Evolutionary conservation across 768 basidiomycete genomes (phyloP).

Genomic region (Stropharia rugosoannulata): DNA sequence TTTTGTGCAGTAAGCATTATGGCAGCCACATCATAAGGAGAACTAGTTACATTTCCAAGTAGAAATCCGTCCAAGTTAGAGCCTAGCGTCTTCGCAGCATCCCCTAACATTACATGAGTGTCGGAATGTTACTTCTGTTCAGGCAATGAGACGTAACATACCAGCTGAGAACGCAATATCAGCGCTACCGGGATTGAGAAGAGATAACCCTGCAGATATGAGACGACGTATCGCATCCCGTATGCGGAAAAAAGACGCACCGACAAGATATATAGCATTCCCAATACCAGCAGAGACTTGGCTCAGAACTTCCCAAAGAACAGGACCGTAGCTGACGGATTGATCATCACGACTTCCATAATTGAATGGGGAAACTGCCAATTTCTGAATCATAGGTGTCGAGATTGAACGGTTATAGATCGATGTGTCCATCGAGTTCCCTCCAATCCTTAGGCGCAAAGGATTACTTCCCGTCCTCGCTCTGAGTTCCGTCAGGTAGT

Average conservation of each 20-base stretch:
- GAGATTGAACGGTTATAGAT: slow-evolving; percentile 39
- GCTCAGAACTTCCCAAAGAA: slow-evolving; percentile 46
- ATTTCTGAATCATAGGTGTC: slow-evolving; percentile 41
- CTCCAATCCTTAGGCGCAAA: slow-evolving; percentile 49
- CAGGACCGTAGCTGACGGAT: slow-evolving; percentile 45
- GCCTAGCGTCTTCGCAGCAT: slow-evolving; percentile 36
- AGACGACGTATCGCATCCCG: background rate
- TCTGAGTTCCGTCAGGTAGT: slow-evolving; percentile 56
- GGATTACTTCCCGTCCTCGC: slow-evolving; percentile 41
- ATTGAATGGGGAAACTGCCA: slow-evolving; percentile 20
- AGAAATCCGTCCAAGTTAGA: slow-evolving; percentile 42
- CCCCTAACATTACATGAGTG: slow-evolving; percentile 18
- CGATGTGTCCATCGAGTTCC: slow-evolving; percentile 46
- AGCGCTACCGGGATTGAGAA: slow-evolving; percentile 36
- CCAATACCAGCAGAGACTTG: slow-evolving; percentile 29
- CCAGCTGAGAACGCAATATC: slow-evolving; percentile 27
- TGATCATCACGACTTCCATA: slow-evolving; percentile 39
- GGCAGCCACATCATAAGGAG: background rate
- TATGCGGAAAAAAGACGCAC: slow-evolving; percentile 12
- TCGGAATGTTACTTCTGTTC: background rate
- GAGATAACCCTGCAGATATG: slow-evolving; percentile 35
- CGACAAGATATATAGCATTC: slow-evolving; percentile 31
- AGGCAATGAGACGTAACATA: background rate
- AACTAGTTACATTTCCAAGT: slow-evolving; percentile 50
- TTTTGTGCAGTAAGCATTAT: background rate